Conservation (phyloP, 192 early-diverging fungal genomes). For the Backusella sp. region DNA sequence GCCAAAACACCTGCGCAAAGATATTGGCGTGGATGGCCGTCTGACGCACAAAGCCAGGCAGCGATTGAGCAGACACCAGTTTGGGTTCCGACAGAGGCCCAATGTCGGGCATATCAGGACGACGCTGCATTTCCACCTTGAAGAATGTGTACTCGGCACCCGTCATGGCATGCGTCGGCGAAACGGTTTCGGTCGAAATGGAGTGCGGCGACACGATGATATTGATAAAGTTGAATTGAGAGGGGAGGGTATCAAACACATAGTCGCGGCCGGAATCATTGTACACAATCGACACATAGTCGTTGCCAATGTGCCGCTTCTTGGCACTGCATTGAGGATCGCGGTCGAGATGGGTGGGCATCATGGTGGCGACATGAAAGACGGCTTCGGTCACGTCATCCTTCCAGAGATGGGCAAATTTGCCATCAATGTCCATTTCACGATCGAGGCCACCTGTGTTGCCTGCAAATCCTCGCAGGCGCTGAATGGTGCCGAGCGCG, state of each 20-base stretch:
- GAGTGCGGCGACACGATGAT: conserved; percentile 86
- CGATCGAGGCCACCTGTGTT: conserved; percentile 89
- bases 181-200: conserved; percentile 23
- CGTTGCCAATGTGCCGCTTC: conserved; percentile 97
- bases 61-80: conserved; percentile 71
- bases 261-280: conserved; percentile 86
- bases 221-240: conserved; percentile 96
- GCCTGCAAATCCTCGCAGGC: conserved; percentile 54
- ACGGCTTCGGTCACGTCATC: conserved; percentile 86
- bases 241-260: conserved; percentile 86
- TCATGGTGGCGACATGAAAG: conserved; percentile 93
- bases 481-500: conserved; percentile 73
- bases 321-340: conserved; percentile 83
- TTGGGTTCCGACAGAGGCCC: conserved; percentile 82
- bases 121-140: conserved; percentile 63
- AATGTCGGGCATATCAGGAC: conserved; percentile 77
- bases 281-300: conserved; percentile 92
- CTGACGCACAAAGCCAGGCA: conserved; percentile 82
- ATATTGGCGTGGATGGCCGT: conserved; percentile 87
- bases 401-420: conserved; percentile 77
- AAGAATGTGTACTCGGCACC: conserved; percentile 49
- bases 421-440: conserved; percentile 79
- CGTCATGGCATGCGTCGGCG: neutral
- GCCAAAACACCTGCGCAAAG: conserved; percentile 82
- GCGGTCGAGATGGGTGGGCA: conserved; percentile 76